A percentile compares a stretch with the other conserved stretches of the same genome.
phyloP scores from a whole-genome alignment of 352 stramenopile species.

The Pythium phragmiticola region DNA sequence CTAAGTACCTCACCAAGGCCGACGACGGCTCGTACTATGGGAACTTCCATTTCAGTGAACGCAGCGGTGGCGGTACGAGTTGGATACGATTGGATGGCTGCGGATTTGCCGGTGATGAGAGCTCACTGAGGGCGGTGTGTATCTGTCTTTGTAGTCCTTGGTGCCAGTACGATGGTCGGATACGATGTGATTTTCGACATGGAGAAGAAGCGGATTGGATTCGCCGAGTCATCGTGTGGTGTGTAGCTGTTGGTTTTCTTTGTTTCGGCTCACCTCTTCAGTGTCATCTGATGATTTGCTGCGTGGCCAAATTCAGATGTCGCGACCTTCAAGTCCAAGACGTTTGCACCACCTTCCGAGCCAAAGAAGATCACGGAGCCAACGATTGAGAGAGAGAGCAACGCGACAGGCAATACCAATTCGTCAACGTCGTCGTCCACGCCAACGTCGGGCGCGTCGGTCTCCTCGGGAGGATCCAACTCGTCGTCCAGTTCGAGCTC shows the following conservation, averaged over 20 bases:
- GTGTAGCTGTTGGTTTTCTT: conserved; percentile 1
- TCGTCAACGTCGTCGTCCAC: not conserved
- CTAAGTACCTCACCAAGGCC: conserved; percentile 61
- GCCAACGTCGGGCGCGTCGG: not conserved
- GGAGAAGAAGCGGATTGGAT: conserved; percentile 73
- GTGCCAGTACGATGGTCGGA: conserved; percentile 75
- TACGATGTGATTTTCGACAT: conserved; percentile 86
- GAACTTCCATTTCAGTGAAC: conserved; percentile 84
- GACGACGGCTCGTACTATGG: conserved; percentile 52
- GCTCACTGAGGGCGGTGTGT: not conserved
- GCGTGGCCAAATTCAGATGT: no score
- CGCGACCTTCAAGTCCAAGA: conserved; percentile 11
- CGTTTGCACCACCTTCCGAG: conserved; percentile 14
- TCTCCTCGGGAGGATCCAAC: conserved; percentile 6
- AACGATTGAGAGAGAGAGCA: conserved; percentile 12
- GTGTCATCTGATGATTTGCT: not conserved
- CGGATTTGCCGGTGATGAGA: conserved; percentile 35
- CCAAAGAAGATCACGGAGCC: conserved; percentile 25
- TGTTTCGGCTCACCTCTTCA: not conserved
- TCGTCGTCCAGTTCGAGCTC: conserved; percentile 6
- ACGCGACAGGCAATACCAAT: not conserved
- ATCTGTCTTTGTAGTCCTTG: conserved; percentile 47
- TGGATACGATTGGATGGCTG: conserved; percentile 19
- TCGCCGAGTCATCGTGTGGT: conserved; percentile 76
- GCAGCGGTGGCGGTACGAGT: conserved; percentile 61